phyloP scores from a whole-genome alignment of 2,329 filamentous ascomycete species.

The Fusarium chuoi region DNA sequence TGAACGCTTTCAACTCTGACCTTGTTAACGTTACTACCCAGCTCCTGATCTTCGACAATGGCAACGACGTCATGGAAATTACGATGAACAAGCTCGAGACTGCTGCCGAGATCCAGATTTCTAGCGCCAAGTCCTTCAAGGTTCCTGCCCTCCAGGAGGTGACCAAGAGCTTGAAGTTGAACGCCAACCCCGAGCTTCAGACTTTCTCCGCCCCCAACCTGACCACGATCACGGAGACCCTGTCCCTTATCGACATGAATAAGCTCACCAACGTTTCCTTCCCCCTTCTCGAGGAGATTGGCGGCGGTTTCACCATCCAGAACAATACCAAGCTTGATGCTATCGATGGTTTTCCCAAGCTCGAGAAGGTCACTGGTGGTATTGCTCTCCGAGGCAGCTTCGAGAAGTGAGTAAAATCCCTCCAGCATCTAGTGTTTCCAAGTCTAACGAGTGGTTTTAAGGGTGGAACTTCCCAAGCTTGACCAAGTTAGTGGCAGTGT shows the following conservation, averaged over 20 bases:
- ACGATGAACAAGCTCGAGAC: conserved; percentile 81
- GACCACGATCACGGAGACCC: conserved; percentile 66
- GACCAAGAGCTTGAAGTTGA: conserved; percentile 84
- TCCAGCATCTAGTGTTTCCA: not conserved
- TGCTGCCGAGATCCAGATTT: conserved; percentile 63
- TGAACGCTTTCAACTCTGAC: conserved; percentile 80
- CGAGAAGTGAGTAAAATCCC: conserved; percentile 70
- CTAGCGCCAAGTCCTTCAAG: conserved; percentile 78
- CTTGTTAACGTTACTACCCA: conserved; percentile 78
- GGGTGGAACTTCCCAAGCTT: conserved; percentile 75
- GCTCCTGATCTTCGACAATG: conserved; percentile 84
- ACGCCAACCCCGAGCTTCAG: conserved; percentile 75
- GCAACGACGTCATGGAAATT: conserved; percentile 70
- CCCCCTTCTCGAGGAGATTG: conserved; percentile 73
- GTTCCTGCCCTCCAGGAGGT: conserved; percentile 78
- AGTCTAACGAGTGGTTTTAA: conserved; percentile 49
- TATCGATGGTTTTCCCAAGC: conserved; percentile 74
- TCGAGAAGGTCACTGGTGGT: conserved; percentile 79
- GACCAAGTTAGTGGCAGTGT: conserved; percentile 77
- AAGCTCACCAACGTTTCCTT: conserved; percentile 79
- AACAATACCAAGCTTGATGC: conserved; percentile 83
- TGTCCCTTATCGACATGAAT: conserved; percentile 73
- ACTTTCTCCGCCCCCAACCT: conserved; percentile 74
- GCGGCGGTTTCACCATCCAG: conserved; percentile 84
- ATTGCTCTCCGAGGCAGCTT: conserved; percentile 89